Evolutionary conservation across 257 asterid genomes (phyloP), one percentile per base, ranked within the genome.

Genomic region (Lycium barbarum): DNA sequence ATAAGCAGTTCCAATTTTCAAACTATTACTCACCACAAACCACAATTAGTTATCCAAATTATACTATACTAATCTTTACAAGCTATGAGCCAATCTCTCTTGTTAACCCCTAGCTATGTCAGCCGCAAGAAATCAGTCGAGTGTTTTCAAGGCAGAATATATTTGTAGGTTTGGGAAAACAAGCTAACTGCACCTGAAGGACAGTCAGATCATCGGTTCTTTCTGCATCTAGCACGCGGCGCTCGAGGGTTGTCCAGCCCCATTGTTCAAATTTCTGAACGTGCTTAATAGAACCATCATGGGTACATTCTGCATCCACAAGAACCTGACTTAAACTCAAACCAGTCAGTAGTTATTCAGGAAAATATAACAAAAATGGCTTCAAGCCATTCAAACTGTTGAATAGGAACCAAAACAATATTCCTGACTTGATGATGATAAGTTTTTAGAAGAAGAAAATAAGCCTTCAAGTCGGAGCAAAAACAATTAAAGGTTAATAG

Each of bases 271-370:
- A 96, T 88, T 96, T 96, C 87, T 94, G 99, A 81, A 96, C 93
- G 86, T 96, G 98, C 84, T 88, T 93, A 70, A 93, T 85, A 57
- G 99, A 96, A 83, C 99, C 99, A 88, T 96, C 99, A 84, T 96
- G 99, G 11, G 98, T 96, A 88, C 99, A 96, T 88, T 96, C 99
- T 87, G 98, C 99, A 92, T 96, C 99, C 89, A 93, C 98, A 83
- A 96, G 95, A 81, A 94, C 97, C 98, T 95, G 91, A 85, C 72
- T 84, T 83, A 86, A 86, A 88, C 47, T 72, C 86, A 81, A 87
- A 87, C 61, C 86, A 82, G 89, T 86, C 58, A 61, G 83, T 22
- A 72, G 14, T 67, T 84, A 84, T 71, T 7, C 54, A 86, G 58
- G 81, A 83, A 49, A 72, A 70, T 71, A 85, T 65, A 71, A 71